A percentile compares a stretch with the other conserved stretches of the same genome.
Evolutionary conservation across 2,329 filamentous ascomycete species (phyloP).

Genomic region (Falciphora oryzae): DNA sequence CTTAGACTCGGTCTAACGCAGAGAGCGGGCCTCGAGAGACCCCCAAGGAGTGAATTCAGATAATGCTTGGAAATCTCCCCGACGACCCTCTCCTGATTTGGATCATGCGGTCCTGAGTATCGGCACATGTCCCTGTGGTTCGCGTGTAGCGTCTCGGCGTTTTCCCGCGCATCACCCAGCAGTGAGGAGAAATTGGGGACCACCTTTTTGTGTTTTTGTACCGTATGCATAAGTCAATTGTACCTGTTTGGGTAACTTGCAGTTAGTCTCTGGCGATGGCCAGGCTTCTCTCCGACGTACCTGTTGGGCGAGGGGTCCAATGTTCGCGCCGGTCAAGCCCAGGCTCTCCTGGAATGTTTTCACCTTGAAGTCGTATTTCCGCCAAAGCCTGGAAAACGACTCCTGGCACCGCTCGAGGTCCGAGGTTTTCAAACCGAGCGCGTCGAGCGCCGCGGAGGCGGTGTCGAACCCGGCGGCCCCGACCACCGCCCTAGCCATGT

Average conservation of each 20-base stretch:
- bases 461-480: conserved; percentile 10
- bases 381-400: conserved; percentile 16
- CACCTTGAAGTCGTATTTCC: conserved; percentile 14
- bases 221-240: too few species aligned
- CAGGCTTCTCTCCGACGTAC: too few species aligned
- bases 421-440: conserved; percentile 11
- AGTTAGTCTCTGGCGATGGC: too few species aligned
- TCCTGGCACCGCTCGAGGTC: conserved; percentile 17
- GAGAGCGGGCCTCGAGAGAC: too few species aligned
- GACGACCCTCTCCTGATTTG: conserved; percentile 13
- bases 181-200: conserved; percentile 17
- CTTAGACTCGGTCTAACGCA: too few species aligned
- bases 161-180: conserved; percentile 15
- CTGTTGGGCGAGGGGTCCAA: conserved; percentile 8
- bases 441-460: conserved; percentile 11
- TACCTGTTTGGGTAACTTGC: too few species aligned
- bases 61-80: conserved; percentile 11
- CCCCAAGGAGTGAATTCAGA: too few species aligned
- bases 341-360: conserved; percentile 19
- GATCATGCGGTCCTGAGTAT: conserved; percentile 11
- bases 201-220: conserved; percentile 14
- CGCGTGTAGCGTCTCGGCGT: conserved; percentile 15
- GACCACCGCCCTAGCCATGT: conserved; percentile 1
- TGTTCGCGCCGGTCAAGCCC: conserved; percentile 13
- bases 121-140: conserved; percentile 19